Conservation (phyloP, 257 asterid species). For the Coffea eugenioides region DNA sequence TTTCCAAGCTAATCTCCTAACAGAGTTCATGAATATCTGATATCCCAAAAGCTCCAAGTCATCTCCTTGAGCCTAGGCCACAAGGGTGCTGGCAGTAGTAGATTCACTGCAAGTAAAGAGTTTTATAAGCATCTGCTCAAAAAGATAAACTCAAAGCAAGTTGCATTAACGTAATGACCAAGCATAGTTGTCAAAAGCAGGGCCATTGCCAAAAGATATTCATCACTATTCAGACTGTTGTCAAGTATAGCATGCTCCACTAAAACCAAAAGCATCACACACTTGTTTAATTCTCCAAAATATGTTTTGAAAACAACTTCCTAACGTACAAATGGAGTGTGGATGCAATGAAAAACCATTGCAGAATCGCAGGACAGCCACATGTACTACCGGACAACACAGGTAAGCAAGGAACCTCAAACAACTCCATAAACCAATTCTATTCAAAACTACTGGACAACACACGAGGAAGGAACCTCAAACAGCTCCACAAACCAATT, state of each 20-base stretch:
- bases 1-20: constrained; percentile 7
- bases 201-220: not conserved
- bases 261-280: not conserved
- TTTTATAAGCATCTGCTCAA: not conserved
- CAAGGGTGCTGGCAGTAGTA: constrained; percentile 86
- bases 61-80: constrained; percentile 36
- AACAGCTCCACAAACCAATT: not conserved
- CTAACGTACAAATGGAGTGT: not conserved
- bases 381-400: not conserved
- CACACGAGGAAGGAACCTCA: not conserved
- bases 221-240: not conserved
- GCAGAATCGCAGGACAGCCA: not conserved
- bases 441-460: no score
- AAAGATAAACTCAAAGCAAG: not conserved
- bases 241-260: not conserved
- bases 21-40: not conserved
- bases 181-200: not conserved
- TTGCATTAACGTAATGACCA: not conserved
- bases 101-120: constrained; percentile 57
- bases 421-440: no score
- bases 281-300: not conserved
- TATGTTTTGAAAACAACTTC: not conserved
- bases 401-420: no score
- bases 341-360: not conserved
- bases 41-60: not conserved